Evolutionary conservation across 2,329 filamentous ascomycete genomes (phyloP), one percentile per base, ranked within the genome.

Genomic region (Helminthosporium solani): DNA sequence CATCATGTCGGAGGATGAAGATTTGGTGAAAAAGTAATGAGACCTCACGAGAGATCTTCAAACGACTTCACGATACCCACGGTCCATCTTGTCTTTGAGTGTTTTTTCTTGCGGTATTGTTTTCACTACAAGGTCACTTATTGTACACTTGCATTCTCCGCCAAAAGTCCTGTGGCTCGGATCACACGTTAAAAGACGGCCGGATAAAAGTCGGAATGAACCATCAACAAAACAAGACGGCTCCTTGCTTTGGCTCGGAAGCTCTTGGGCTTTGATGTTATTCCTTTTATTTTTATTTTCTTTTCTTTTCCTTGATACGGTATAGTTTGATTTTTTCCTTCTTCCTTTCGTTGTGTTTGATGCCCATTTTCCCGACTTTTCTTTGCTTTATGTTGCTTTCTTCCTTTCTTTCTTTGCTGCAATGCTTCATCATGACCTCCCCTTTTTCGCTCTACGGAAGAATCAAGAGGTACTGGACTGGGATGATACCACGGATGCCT

Each of bases 21-120:
- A 57, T 52, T 40, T 49, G 40, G 40, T 44, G 49, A 45, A 54
- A 47, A 52, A 53, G 44, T 43, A 40, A 38, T 47, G 44, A 37
- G 35, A 48, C 53, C 51, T 54, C 40, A 41, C 23, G 20, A 11
- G 18, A 51, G 49, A 52, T 52, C 33, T 49, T 40, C 47, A 42
- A 35, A 69, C 56, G 64, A 69, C 57, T 50, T 63, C 59, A 69
- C 52, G 66, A 67, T 67, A 63, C 58, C 60, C 58, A 69, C 60
- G 64, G 54, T n/a, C 60, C 53, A 57, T 60, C 55, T 49, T 21
- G 44, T 60, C 58, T 51, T 43, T 43, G 40, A 9, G 23, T 9
- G 23, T 5, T 9, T 52, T n/a, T 42, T 42, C 37, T 40, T 41
- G 47, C 49, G 46, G 53, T 50, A 49, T 42, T 62, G 53, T 65